These are phyloP conservation scores for Diophrys sp. DNA, from an alignment of 73 alveolate genomes.

Conservation along the genomic window DNA sequence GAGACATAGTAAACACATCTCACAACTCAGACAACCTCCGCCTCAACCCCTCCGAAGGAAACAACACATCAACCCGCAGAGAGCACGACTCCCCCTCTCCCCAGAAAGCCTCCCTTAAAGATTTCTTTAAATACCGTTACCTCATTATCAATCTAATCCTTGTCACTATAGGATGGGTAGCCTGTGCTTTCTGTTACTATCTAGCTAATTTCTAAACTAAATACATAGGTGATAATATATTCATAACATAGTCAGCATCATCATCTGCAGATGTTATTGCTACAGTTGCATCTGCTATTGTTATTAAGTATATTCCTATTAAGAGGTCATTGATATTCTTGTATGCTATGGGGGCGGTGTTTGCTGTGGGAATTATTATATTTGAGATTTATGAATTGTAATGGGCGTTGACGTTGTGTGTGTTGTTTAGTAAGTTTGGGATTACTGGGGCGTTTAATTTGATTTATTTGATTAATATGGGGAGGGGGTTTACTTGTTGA, in stretches of 20 bases:
- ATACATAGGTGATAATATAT: not conserved
- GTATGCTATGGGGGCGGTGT: not conserved
- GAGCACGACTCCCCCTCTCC: too few species aligned
- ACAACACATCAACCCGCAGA: too few species aligned
- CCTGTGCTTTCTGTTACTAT: slow-evolving; percentile 1
- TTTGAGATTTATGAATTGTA: not conserved
- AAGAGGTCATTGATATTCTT: not conserved
- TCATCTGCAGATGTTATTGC: not conserved
- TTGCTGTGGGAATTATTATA: not conserved
- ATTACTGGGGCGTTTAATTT: not conserved
- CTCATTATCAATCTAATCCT: too few species aligned
- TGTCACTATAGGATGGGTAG: not conserved
- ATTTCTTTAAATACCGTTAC: not conserved
- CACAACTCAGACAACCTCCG: not conserved
- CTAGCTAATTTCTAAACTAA: not conserved
- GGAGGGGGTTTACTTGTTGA: too few species aligned
- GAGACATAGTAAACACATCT: not conserved
- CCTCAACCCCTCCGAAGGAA: not conserved
- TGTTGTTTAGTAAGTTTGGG: not conserved
- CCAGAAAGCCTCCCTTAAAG: not conserved
- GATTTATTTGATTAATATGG: not conserved
- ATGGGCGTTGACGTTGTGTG: not conserved
- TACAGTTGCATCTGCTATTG: not conserved
- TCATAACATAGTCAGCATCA: not conserved
- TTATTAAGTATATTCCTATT: too few species aligned